phyloP scores from a whole-genome alignment of 75 land plant genomes.

The Sequoiadendron giganteum region DNA sequence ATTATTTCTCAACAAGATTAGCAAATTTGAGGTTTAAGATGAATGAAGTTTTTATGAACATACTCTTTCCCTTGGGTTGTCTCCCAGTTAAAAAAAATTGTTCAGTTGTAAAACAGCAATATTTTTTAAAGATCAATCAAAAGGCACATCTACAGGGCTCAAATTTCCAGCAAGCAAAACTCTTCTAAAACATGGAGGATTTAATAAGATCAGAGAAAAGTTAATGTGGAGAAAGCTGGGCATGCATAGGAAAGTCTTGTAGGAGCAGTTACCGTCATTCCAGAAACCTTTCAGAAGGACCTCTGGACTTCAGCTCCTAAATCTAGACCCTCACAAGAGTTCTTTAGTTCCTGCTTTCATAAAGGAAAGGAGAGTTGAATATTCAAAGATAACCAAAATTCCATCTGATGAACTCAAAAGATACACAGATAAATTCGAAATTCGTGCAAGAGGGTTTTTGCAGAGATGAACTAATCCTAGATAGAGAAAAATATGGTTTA shows the following conservation, averaged over 20 bases:
- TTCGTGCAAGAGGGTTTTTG: no score
- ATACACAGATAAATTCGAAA: no score
- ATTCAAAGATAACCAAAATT: no score
- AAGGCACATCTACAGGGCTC: not conserved
- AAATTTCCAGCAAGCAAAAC: not conserved
- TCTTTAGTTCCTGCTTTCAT: not conserved
- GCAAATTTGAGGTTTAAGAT: not conserved
- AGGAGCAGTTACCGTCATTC: not conserved
- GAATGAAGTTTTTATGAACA: not conserved
- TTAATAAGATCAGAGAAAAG: no score
- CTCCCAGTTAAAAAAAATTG: not conserved
- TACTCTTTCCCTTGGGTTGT: not conserved
- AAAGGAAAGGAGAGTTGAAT: not conserved
- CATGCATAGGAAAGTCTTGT: not conserved
- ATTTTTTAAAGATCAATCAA: no score
- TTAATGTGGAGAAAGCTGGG: not conserved
- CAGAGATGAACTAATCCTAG: no score
- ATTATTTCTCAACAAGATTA: not conserved
- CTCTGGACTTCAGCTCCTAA: not conserved
- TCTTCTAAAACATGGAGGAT: not conserved
- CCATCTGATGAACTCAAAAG: no score
- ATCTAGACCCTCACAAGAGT: not conserved
- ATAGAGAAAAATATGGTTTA: no score
- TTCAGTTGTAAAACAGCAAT: no score
- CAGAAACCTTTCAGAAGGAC: not conserved